Evolutionary conservation across 2,329 filamentous ascomycete genomes (phyloP).

Genomic region (Pleomassaria siparia): DNA sequence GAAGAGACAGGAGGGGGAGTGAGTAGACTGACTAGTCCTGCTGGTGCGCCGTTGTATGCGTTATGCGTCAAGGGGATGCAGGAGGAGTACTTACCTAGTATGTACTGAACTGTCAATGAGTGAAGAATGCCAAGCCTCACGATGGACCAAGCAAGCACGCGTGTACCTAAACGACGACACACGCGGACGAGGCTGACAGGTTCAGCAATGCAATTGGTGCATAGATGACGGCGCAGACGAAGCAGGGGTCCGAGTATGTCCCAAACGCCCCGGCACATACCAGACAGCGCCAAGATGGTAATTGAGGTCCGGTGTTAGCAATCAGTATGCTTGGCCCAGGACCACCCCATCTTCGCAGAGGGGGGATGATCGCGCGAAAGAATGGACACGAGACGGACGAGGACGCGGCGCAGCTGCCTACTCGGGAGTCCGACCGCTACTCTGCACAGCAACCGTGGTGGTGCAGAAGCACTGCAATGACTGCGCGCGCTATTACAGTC

Average conservation of each 20-base stretch:
- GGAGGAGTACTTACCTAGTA: slow-evolving; percentile 1
- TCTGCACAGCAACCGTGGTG: slow-evolving; percentile 24
- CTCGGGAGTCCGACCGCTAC: slow-evolving; percentile 15
- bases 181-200: slow-evolving; percentile 1
- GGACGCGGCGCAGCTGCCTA: slow-evolving; percentile 8
- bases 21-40: no score
- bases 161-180: slow-evolving; percentile 5
- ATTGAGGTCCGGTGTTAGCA: slow-evolving; percentile 11
- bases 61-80: neutral
- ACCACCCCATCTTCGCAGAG: slow-evolving; percentile 9
- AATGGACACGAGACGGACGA: slow-evolving; percentile 1
- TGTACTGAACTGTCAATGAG: neutral
- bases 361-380: slow-evolving; percentile 4
- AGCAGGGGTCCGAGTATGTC: slow-evolving; percentile 15
- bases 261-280: slow-evolving; percentile 9
- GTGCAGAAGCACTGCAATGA: slow-evolving; percentile 18
- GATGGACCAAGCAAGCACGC: slow-evolving; percentile 8
- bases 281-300: slow-evolving; percentile 6
- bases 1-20: neutral
- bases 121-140: slow-evolving; percentile 2
- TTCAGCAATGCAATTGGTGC: slow-evolving; percentile 12
- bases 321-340: slow-evolving; percentile 12
- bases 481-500: slow-evolving; percentile 11
- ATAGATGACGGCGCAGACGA: no score
- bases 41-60: slow-evolving; percentile 1